Conservation (phyloP, 2,329 filamentous ascomycete species). For the Arthrobotrys iridis region DNA sequence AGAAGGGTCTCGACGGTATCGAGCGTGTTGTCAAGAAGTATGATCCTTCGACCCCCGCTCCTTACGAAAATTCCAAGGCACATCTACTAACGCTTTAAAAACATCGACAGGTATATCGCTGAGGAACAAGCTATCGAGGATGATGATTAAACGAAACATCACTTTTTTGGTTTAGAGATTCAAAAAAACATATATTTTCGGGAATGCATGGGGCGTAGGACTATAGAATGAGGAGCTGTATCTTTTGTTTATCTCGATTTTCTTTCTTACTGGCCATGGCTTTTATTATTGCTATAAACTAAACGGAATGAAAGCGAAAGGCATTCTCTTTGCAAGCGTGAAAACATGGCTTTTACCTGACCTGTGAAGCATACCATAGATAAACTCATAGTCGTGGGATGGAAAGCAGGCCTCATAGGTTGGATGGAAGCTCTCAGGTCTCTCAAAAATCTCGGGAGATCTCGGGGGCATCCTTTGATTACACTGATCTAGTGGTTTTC, state of each 20-base stretch:
- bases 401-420: no score
- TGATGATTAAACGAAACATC: slow-evolving; percentile 6
- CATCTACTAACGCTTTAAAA: neutral
- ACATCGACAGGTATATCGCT: slow-evolving; percentile 12
- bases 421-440: no score
- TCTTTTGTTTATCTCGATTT: neutral
- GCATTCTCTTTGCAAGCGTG: neutral
- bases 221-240: slow-evolving; percentile 10
- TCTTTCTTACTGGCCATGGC: no score
- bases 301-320: neutral
- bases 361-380: no score
- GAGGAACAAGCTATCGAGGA: slow-evolving; percentile 41
- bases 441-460: no score
- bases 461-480: no score
- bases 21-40: slow-evolving; percentile 81
- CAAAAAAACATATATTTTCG: neutral
- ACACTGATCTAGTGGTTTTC: no score
- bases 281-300: neutral
- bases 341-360: neutral
- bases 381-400: no score
- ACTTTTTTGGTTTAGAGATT: neutral
- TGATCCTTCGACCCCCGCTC: slow-evolving; percentile 55
- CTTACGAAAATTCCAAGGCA: neutral
- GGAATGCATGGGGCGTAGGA: slow-evolving; percentile 8
- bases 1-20: slow-evolving; percentile 83